Base-by-base conservation (phyloP, 176 grass and related monocot species). In the Alloteropsis semialata region DNA sequence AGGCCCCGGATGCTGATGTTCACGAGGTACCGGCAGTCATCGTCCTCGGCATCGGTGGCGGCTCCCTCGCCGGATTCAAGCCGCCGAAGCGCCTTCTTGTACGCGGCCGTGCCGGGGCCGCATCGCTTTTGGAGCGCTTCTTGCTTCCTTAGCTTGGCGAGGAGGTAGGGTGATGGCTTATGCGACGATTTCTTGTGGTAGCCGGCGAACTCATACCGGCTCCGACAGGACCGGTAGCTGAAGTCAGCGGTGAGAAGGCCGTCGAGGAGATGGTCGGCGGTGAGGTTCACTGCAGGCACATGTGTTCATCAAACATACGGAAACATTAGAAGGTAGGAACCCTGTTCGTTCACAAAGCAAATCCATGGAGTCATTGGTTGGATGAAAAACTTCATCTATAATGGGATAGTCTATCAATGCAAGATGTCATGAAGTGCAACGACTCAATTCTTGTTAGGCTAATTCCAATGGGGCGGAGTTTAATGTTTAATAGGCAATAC, bases 111-210 rank as follows among this genome's bases (percentile, higher is more conserved):
- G 78, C 91, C 84, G 25, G 89, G 94, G 11, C 89, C 91, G 65
- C 94, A 97, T 21, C 85, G 85, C 74, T 59, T 90, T 28, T 97
- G 94, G 18, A 97, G 92, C 1, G 82, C 81, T 46, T 92, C 94
- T 0, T 94, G 87, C 46, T 69, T 65, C 33, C 92, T 83, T 16
- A 97, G 87, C 78, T 87, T 90, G 61, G 32, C 29, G n/a, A 92
- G 9, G 38, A 94, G 78, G 80, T 92, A 84, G 29, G 64, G 50
- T 1, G 92, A 92, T 1, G 92, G 92, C 39, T 67, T 38, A 34
- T 79, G 85, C 1, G 48, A 44, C 1, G 81, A 37, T 14, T 45
- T 85, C 72, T 84, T 86, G 53, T 87, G 86, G 85, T 83, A 89
- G 8, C 30, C 15, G 36, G 73, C 66, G 13, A 89, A 88, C 28